A percentile compares a stretch with the other conserved stretches of the same genome.
Conservation (phyloP, 257 asterid species). For the Primulina eburnea region DNA sequence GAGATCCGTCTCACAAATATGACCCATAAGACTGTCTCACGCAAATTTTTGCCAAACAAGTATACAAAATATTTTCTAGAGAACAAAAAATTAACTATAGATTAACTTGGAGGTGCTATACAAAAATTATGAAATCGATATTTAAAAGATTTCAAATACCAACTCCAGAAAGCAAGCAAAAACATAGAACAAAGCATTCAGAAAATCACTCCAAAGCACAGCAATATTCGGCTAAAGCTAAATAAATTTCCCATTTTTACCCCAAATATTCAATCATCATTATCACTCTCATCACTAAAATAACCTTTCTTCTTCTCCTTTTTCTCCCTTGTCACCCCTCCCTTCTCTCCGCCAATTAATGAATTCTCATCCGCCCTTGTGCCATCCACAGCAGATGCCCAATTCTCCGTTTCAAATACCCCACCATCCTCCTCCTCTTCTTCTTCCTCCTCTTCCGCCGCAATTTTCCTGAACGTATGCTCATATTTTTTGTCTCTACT, state of each 20-base stretch:
- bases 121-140: no score
- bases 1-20: no score
- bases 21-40: no score
- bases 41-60: no score
- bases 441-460: conserved; percentile 52
- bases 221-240: no score
- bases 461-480: conserved; percentile 32
- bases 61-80: no score
- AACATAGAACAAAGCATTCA: background rate
- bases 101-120: no score
- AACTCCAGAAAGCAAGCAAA: background rate
- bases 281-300: conserved; percentile 93
- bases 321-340: conserved; percentile 38
- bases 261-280: conserved; percentile 49
- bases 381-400: conserved; percentile 93
- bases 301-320: conserved; percentile 75
- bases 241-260: no score
- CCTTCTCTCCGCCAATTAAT: conserved; percentile 35
- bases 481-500: conserved; percentile 31
- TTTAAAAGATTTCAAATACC: no score
- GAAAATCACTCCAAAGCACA: background rate
- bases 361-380: conserved; percentile 65
- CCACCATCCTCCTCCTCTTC: conserved; percentile 39
- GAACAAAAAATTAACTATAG: no score
- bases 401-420: conserved; percentile 60